Conservation (phyloP, 2,329 filamentous ascomycete genomes). For the Zasmidium cellare region DNA sequence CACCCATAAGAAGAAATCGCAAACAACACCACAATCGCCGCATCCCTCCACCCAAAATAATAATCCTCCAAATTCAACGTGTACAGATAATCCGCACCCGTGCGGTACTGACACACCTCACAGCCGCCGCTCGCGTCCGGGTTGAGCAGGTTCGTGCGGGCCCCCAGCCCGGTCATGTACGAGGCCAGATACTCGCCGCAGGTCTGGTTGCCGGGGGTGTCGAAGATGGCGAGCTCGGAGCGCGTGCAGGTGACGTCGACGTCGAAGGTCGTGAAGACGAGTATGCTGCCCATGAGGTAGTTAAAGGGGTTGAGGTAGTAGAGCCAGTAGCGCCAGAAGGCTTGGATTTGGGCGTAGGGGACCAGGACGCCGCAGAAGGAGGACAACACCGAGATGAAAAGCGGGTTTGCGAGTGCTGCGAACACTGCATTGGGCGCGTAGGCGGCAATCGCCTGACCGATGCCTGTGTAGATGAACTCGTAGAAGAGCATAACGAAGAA, state of each 20-base stretch:
- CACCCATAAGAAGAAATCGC: conserved; percentile 47
- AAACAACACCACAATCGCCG: conserved; percentile 60
- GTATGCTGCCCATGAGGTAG: conserved; percentile 43
- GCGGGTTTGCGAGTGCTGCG: conserved; percentile 47
- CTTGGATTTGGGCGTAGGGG: conserved; percentile 34
- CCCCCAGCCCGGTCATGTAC: conserved; percentile 54
- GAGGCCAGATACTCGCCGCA: conserved; percentile 59
- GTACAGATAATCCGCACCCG: conserved; percentile 60
- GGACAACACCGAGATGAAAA: conserved; percentile 34
- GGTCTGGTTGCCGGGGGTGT: conserved; percentile 53
- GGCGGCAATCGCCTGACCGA: conserved; percentile 59
- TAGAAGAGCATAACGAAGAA: conserved; percentile 53
- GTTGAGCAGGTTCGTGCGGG: conserved; percentile 55
- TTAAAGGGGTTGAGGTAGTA: conserved; percentile 46
- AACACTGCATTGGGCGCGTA: conserved; percentile 46
- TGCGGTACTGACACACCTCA: conserved; percentile 60
- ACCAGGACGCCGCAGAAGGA: conserved; percentile 39
- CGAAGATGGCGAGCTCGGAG: conserved; percentile 43
- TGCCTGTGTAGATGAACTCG: conserved; percentile 54
- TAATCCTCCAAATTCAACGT: conserved; percentile 62
- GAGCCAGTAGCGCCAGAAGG: conserved; percentile 42
- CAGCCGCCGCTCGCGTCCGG: conserved; percentile 59
- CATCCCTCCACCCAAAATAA: conserved; percentile 67
- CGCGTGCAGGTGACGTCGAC: conserved; percentile 40
- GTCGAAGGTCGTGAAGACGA: conserved; percentile 44